phyloP scores from a whole-genome alignment of 345 rosid genomes.

The Bruguiera parviflora region DNA sequence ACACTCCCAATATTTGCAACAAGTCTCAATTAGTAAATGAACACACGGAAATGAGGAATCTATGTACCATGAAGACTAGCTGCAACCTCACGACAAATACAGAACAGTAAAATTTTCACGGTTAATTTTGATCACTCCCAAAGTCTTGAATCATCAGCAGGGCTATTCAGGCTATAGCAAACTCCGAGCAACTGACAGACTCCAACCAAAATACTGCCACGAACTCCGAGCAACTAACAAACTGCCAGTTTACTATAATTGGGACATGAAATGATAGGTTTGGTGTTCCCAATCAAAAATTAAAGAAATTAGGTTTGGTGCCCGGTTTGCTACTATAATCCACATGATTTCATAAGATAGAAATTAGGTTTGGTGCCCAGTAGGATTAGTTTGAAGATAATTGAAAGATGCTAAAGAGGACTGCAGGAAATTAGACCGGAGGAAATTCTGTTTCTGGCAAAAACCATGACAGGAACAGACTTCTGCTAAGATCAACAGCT shows the following conservation, averaged over 20 bases:
- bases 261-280: neutral
- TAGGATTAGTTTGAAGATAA: too few relatives aligned
- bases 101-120: neutral
- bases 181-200: neutral
- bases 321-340: too few relatives aligned
- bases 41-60: too few relatives aligned
- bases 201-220: too few relatives aligned
- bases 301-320: neutral
- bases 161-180: neutral
- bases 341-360: neutral
- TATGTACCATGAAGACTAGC: too few relatives aligned
- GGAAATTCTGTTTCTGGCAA: neutral
- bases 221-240: neutral
- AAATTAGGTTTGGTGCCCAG: too few relatives aligned
- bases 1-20: too few relatives aligned
- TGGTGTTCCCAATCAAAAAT: neutral
- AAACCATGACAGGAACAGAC: slow-evolving; percentile 26
- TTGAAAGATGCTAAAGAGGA: too few relatives aligned
- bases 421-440: too few relatives aligned
- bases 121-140: neutral
- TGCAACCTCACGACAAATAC: neutral
- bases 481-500: slow-evolving; percentile 51
- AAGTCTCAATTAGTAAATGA: too few relatives aligned
- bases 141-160: neutral
- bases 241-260: neutral